phyloP scores from a whole-genome alignment of 73 alveolate species.

The Blepharisma stoltei region DNA sequence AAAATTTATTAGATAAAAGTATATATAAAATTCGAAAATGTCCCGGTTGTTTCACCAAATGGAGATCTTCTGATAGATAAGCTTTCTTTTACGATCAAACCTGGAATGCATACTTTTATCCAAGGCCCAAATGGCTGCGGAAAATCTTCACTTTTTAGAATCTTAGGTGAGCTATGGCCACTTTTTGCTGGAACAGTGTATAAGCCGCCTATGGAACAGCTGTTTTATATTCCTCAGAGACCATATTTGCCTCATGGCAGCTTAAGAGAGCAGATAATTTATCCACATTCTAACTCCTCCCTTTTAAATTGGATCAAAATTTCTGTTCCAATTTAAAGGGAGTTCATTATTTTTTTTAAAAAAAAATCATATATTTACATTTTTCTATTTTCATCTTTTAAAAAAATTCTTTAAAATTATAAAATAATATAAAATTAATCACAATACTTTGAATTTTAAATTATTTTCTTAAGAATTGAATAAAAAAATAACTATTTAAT shows the following conservation, averaged over 20 bases:
- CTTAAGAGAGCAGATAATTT: constrained; percentile 83
- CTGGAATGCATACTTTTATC: constrained; percentile 82
- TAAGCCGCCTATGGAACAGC: constrained; percentile 70
- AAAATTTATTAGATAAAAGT: constrained; percentile 18
- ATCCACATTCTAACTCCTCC: constrained; percentile 87
- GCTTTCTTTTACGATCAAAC: constrained; percentile 59
- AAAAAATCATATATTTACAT: no score
- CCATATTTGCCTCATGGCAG: constrained; percentile 94
- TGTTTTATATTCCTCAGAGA: constrained; percentile 90
- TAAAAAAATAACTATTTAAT: no score
- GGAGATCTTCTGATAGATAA: constrained; percentile 77
- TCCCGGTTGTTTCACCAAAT: constrained; percentile 84
- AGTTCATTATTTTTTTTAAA: no score
- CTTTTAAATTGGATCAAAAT: no score
- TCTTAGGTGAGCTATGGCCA: constrained; percentile 94
- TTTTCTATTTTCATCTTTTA: no score
- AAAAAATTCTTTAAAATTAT: no score
- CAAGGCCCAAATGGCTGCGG: constrained; percentile 97
- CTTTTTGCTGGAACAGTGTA: constrained; percentile 73
- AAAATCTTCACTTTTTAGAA: constrained; percentile 85
- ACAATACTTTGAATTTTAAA: no score
- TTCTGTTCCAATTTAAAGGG: no score
- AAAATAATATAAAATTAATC: no score
- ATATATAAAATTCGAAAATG: constrained; percentile 67
- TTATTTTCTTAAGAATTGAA: no score